Base-by-base conservation (phyloP, 1,284 basidiomycete genomes). In the Leccinum griseonigrum region DNA sequence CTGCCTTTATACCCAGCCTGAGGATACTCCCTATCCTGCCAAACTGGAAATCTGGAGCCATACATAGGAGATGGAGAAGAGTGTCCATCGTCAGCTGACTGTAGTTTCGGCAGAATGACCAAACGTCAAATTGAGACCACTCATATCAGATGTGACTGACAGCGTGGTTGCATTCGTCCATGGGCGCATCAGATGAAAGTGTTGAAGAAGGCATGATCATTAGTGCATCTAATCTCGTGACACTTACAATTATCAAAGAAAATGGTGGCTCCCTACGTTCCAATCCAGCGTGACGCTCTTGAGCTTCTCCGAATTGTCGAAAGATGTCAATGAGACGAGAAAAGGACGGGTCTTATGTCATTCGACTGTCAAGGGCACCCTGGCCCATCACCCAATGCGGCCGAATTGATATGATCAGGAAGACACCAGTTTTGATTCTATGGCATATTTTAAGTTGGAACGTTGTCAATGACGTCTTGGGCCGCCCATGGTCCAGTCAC, bases 1-100 rank as follows among this genome's bases (percentile, higher is more conserved):
- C 31, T 8, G 5, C 52, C 9, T 64, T 64, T 64, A 64, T 64
- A 64, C 48, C 28, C 32, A 0, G 4, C 36, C n/a, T 22, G 28
- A 22, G 8, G 3, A 38, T 9, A 14, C 13, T 4, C 4, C 40
- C 40, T 40, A 51, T 46, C 11, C 13, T 34, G 46, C 11, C 6
- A 29, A 51, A 57, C 38, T 32, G 62, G 56, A 1, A 32, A 18
- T 53, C 9, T 7, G 13, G 50, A 51, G 22, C 50, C 26, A 53
- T 53, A 9, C 29, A 18, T 29, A 16, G 22, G 22, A n/a, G n/a
- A 46, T 18, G 40, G n/a, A n/a, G n/a, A 10, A 16, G 22, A 14
- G 26, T 16, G 11, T 9, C 40, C n/a, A 18, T n/a, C 6, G 22
- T 32, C 51, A 54, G 31, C n/a, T 48, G 3, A 50, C 46, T 54